phyloP scores from a whole-genome alignment of 805 yeast genomes.

The Maudiozyma saulgeensis region DNA sequence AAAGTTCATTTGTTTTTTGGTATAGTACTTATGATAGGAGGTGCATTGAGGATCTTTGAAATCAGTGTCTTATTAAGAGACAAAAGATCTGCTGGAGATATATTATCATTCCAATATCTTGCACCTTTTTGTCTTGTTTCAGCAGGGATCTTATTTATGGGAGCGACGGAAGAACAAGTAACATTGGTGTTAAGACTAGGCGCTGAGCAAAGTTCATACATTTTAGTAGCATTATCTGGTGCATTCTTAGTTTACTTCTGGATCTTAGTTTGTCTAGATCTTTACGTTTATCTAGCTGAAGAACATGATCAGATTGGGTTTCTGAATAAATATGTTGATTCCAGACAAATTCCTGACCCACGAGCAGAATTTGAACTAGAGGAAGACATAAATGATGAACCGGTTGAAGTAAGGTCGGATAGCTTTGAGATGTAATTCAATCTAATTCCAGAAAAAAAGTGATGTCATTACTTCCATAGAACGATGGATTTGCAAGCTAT shows the following conservation, averaged over 20 bases:
- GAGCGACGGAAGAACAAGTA: constrained; percentile 87
- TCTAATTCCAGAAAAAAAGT: too few relatives aligned
- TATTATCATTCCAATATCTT: constrained; percentile 72
- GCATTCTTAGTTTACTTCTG: constrained; percentile 65
- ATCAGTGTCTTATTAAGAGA: constrained; percentile 70
- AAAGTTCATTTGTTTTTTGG: constrained; percentile 87
- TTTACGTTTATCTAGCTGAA: constrained; percentile 41
- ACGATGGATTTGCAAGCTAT: too few relatives aligned
- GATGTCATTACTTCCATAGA: too few relatives aligned
- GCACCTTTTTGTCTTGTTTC: constrained; percentile 74
- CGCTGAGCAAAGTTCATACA: constrained; percentile 79
- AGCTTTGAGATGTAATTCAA: constrained; percentile 4
- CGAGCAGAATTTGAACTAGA: constrained; percentile 7
- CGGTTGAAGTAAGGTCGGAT: background rate
- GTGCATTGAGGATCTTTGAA: constrained; percentile 66
- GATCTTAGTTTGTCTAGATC: constrained; percentile 48
- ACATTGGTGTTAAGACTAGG: constrained; percentile 58
- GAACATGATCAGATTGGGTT: constrained; percentile 7
- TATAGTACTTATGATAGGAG: constrained; percentile 66
- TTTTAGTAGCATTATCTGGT: constrained; percentile 58
- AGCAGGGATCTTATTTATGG: constrained; percentile 79
- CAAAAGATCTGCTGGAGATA: constrained; percentile 37
- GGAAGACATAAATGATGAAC: background rate
- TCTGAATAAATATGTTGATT: constrained; percentile 7
- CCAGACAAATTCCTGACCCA: background rate